Percentiles rank a stretch among this genome's conserved stretches.
Conservation (phyloP, 305 asterid species). For the Fraxinus sp. region DNA sequence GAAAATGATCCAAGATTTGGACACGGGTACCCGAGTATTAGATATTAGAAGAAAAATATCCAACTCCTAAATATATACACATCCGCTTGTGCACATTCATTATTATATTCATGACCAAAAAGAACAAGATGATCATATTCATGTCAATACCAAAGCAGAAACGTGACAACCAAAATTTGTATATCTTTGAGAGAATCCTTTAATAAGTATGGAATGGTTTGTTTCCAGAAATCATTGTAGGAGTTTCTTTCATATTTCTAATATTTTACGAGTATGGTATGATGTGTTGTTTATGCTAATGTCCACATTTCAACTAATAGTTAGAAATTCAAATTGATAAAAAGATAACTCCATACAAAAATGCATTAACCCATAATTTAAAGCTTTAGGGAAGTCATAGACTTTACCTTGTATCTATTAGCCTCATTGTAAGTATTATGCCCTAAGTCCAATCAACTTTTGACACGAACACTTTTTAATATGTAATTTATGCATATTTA, state of each 20-base stretch:
- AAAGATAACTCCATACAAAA: neutral
- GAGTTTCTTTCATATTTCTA: neutral
- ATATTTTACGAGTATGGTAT: neutral
- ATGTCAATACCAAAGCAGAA: neutral
- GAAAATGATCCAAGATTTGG: neutral
- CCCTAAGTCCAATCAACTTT: too few species aligned
- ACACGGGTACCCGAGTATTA: neutral
- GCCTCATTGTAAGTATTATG: too few species aligned
- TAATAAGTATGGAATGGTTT: neutral
- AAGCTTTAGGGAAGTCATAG: neutral
- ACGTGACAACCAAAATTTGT: neutral
- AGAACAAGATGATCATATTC: neutral
- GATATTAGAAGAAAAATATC: neutral
- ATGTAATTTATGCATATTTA: too few species aligned
- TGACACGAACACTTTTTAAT: too few species aligned
- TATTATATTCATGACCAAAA: neutral
- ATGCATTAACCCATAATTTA: neutral
- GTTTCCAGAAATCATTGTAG: neutral
- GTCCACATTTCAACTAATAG: neutral
- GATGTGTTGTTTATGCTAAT: neutral
- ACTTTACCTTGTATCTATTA: conserved; percentile 55
- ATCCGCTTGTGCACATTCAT: neutral
- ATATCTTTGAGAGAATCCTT: neutral
- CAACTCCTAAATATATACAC: neutral
- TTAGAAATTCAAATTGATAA: neutral